Evolutionary conservation across 768 basidiomycete genomes (phyloP), one percentile per base, ranked within the genome.

Genomic region (Russula emetica): DNA sequence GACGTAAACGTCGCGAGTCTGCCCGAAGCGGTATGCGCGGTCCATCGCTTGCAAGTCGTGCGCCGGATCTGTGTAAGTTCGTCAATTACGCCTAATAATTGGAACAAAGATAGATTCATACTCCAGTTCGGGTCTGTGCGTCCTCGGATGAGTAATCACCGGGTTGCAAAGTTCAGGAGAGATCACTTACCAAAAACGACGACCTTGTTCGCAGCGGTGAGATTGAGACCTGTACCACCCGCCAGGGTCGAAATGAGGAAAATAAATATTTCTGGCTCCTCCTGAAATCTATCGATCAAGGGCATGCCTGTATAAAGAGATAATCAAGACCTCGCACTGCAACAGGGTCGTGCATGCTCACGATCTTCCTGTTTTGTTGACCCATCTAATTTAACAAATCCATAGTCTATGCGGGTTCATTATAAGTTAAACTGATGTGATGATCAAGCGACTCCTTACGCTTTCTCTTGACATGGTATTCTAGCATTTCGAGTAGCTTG

Each of bases 31-130:
- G 71, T 88, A 94, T 1, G 90, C 91, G 60, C 87, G 79, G 64
- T 93, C 92, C 88, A 92, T 92, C 2, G 92, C 92, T 72, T 93
- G 96, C 9, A 98, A 75, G 72, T 99, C 96, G 69, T 97, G 91
- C 0, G 95, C 92, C 6, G 96, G 96, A 75, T 98, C 93, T 95
- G 63, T 95, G 63, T 8, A 6, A n/a, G 38, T 38, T 26, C 40
- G 49, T 55, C 28, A 66, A n/a, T 40, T 11, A 59, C 36, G 34
- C 51, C n/a, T 20, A 50, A 16, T 20, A 14, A 44, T 20, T 30
- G 50, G 36, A 58, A 50, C 50, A 5, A 20, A 47, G 10, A 20
- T 3, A 53, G 7, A 36, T 11, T 78, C 90, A 72, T 73, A 93
- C 93, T 98, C 95, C 95, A 98, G 67, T 93, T 92, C 4, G 95